Evolutionary conservation across 768 basidiomycete genomes (phyloP).

Genomic region (Leucogyrophana mollusca): DNA sequence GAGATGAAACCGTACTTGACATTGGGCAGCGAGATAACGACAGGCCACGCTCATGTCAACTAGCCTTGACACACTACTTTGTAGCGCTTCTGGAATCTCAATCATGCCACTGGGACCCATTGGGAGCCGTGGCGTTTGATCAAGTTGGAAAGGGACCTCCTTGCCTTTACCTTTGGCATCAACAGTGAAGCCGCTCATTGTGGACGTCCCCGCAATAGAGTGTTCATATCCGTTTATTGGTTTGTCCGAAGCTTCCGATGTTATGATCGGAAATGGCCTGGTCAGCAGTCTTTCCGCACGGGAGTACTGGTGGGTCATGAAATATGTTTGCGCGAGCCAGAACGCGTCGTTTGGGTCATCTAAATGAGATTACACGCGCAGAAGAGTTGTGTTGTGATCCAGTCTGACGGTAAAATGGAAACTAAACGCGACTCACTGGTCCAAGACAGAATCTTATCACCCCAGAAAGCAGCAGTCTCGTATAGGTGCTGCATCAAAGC

Average conservation of each 20-base stretch:
- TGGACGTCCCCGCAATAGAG: conserved; percentile 20
- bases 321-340: conserved; percentile 98
- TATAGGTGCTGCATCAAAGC: conserved; percentile 98
- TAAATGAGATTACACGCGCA: conserved; percentile 25
- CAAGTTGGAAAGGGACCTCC: conserved; percentile 41
- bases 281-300: conserved; percentile 90
- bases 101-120: conserved; percentile 72
- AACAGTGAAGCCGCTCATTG: conserved; percentile 41
- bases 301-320: conserved; percentile 93
- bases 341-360: conserved; percentile 98
- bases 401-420: too few species aligned
- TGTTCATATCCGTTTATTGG: conserved; percentile 23
- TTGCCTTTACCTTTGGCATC: conserved; percentile 61
- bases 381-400: too few species aligned
- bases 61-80: conserved; percentile 68
- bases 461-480: conserved; percentile 97
- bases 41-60: conserved; percentile 96
- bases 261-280: conserved; percentile 70
- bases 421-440: conserved; percentile 80
- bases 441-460: conserved; percentile 94
- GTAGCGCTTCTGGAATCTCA: conserved; percentile 62
- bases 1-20: conserved; percentile 71
- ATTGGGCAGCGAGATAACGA: conserved; percentile 94
- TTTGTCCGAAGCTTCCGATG: conserved; percentile 36
- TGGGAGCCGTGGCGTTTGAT: conserved; percentile 55